Conservation (phyloP, 768 basidiomycete genomes). For the Hysterangium stoloniferum region DNA sequence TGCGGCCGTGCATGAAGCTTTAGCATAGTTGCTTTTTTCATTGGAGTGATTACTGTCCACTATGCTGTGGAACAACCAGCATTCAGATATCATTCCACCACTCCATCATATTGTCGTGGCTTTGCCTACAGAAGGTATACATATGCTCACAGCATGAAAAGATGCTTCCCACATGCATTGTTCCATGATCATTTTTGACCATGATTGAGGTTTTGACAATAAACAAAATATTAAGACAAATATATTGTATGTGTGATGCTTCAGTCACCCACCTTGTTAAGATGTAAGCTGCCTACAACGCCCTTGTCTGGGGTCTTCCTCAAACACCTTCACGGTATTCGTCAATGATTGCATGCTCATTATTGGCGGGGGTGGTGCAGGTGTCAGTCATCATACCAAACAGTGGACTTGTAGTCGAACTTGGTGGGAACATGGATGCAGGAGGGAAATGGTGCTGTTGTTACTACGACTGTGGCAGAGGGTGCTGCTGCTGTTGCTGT, state of each 20-base stretch:
- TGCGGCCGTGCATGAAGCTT: too few relatives aligned
- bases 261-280: not conserved
- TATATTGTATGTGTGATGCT: too few relatives aligned
- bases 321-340: conserved; percentile 11
- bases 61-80: too few relatives aligned
- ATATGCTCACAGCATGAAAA: conserved; percentile 46
- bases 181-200: conserved; percentile 77
- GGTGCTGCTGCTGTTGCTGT: not conserved
- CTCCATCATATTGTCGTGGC: conserved; percentile 98
- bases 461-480: not conserved
- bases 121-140: conserved; percentile 85
- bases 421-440: not conserved
- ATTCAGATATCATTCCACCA: conserved; percentile 99
- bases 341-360: not conserved
- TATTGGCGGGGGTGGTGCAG: not conserved
- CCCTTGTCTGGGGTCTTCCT: conserved; percentile 30
- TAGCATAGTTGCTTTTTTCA: too few relatives aligned
- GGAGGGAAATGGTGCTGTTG: not conserved
- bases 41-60: too few relatives aligned
- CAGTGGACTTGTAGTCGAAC: not conserved
- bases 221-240: not conserved
- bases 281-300: conserved; percentile 28
- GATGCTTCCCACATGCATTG: conserved; percentile 50
- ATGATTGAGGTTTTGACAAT: too few relatives aligned
- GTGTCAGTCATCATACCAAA: not conserved